A percentile compares a stretch with the other conserved stretches of the same genome.
Evolutionary conservation across 2,329 filamentous ascomycete species (phyloP).

Genomic region (Neofusicoccum sp.): DNA sequence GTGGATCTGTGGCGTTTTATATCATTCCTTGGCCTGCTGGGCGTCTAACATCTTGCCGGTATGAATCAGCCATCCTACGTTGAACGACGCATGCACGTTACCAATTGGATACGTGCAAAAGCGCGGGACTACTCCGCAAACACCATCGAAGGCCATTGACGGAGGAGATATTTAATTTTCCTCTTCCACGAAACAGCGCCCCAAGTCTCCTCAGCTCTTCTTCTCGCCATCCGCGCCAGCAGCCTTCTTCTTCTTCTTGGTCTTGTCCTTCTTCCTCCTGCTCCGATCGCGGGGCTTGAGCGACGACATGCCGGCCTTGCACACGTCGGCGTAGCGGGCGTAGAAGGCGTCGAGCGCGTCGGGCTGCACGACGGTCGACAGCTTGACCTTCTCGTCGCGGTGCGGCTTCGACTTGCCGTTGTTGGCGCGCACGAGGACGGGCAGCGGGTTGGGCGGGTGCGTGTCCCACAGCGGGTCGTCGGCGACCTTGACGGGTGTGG

Average conservation of each 20-base stretch:
- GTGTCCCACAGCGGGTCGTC: constrained; percentile 60
- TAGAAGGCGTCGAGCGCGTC: constrained; percentile 80
- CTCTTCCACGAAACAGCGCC: not conserved
- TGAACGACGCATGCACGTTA: no score
- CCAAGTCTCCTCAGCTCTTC: not conserved
- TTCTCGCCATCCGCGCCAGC: not conserved
- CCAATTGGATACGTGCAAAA: no score
- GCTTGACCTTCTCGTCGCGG: constrained; percentile 63
- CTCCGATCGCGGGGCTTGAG: constrained; percentile 92
- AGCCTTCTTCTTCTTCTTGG: constrained; percentile 57
- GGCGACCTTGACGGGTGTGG: constrained; percentile 34
- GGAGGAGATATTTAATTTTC: not conserved
- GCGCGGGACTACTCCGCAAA: no score
- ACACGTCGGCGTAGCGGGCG: constrained; percentile 80
- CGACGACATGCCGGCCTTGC: constrained; percentile 82
- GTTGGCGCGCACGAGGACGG: constrained; percentile 78
- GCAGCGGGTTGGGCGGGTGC: constrained; percentile 57
- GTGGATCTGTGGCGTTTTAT: no score
- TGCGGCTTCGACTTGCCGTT: constrained; percentile 65
- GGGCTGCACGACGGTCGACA: constrained; percentile 79
- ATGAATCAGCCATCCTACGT: no score
- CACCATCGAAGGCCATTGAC: no score
- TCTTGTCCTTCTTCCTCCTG: constrained; percentile 76
- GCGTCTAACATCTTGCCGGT: no score
- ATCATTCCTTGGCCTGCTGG: no score